phyloP scores from a whole-genome alignment of 192 early-diverging fungal genomes.

The Rhizophagus sp. region DNA sequence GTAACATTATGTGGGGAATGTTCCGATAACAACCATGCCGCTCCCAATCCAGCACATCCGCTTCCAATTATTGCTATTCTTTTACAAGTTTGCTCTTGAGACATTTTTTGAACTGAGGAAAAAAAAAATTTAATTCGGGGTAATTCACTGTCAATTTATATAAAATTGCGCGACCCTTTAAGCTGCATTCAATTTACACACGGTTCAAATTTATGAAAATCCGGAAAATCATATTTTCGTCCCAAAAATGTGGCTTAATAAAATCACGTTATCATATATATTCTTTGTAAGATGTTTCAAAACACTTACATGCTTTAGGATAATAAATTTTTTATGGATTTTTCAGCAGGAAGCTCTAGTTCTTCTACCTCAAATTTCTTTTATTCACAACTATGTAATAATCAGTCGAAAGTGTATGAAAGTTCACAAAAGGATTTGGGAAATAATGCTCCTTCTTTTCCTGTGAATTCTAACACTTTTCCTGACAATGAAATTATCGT shows the following conservation, averaged over 20 bases:
- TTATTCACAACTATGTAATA: background rate
- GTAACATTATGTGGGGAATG: conserved; percentile 44
- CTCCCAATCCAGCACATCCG: conserved; percentile 45
- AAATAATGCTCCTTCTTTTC: no score
- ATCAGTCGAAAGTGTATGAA: background rate
- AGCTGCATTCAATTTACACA: no score
- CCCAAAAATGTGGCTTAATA: no score
- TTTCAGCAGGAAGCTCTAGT: background rate
- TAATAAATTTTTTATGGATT: background rate
- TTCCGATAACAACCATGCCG: conserved; percentile 56
- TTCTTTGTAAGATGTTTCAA: no score
- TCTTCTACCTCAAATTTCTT: background rate
- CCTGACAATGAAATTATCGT: background rate
- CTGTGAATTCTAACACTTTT: background rate
- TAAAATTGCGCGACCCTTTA: no score
- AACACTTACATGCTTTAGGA: no score
- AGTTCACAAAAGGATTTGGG: background rate
- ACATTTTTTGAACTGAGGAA: background rate
- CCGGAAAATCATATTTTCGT: no score
- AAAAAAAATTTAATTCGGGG: no score
- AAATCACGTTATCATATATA: no score
- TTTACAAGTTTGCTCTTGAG: conserved; percentile 9
- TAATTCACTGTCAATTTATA: no score
- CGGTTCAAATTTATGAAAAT: no score
- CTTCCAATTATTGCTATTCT: conserved; percentile 27